Percentiles rank a stretch among this genome's conserved stretches.
Conservation (phyloP, 1,139 yeast species). For the Yamadazyma blattariae region DNA sequence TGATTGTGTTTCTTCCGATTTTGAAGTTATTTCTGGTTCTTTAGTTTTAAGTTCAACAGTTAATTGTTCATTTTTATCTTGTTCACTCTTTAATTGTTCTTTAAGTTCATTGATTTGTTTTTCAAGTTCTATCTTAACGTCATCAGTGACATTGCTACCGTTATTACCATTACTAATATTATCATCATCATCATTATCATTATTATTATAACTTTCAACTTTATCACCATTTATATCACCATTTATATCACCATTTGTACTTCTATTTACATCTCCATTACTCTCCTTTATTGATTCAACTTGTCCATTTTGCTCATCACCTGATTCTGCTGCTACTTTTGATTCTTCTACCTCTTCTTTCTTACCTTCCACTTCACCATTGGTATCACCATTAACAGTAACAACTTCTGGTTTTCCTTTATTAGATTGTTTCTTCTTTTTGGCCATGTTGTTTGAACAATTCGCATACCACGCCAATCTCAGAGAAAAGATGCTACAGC, state of each 20-base stretch:
- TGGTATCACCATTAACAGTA: too few species aligned
- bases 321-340: not conserved
- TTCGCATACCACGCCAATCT: too few species aligned
- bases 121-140: not conserved
- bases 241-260: not conserved
- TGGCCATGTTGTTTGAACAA: constrained; percentile 20
- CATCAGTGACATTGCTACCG: too few species aligned
- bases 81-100: too few species aligned
- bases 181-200: not conserved
- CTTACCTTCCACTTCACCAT: too few species aligned
- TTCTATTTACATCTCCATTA: not conserved
- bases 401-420: constrained; percentile 10
- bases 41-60: too few species aligned
- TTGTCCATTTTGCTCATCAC: too few species aligned
- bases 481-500: too few species aligned
- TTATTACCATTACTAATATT: too few species aligned
- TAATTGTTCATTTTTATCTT: too few species aligned
- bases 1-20: not conserved
- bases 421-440: constrained; percentile 23
- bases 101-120: constrained; percentile 5
- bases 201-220: not conserved
- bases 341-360: not conserved
- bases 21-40: not conserved
- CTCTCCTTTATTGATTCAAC: not conserved
- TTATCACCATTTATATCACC: constrained; percentile 1